Conservation (phyloP, 768 basidiomycete genomes). For the Saitozyma podzolica region DNA sequence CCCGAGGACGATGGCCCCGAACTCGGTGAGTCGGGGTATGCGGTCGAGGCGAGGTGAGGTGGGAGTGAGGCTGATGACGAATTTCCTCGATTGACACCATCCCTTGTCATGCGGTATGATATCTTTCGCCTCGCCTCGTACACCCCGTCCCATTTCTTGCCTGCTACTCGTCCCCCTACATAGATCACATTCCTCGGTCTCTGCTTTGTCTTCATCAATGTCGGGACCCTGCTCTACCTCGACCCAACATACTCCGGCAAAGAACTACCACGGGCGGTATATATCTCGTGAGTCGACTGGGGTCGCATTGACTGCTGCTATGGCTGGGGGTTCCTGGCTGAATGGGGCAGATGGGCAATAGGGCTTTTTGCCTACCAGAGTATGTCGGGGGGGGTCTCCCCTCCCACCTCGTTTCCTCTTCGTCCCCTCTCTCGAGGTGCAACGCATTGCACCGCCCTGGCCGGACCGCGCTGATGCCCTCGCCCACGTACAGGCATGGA, state of each 20-base stretch:
- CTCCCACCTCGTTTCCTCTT: too few relatives aligned
- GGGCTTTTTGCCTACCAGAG: constrained; percentile 90
- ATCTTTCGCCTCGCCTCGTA: not conserved
- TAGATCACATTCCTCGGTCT: constrained; percentile 90
- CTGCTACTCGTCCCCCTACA: not conserved
- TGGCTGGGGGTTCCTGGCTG: not conserved
- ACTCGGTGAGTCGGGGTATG: constrained; percentile 67
- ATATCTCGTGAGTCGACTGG: constrained; percentile 68
- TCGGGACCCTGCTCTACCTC: constrained; percentile 75
- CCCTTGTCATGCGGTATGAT: not conserved
- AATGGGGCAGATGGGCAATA: constrained; percentile 67
- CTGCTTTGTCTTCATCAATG: constrained; percentile 76
- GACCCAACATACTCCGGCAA: constrained; percentile 61
- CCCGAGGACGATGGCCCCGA: constrained; percentile 81
- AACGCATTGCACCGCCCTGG: not conserved
- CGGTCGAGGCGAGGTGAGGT: not conserved
- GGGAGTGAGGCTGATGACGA: too few relatives aligned
- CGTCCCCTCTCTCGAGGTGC: constrained; percentile 55
- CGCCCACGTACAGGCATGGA: constrained; percentile 24
- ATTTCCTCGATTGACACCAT: not conserved
- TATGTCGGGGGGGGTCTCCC: constrained; percentile 47
- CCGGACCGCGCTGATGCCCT: not conserved
- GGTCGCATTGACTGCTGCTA: not conserved
- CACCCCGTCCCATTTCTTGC: not conserved
- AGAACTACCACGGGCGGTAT: constrained; percentile 73